Base-by-base conservation (phyloP, 495 filamentous ascomycete species). In the Xylaria sp. region DNA sequence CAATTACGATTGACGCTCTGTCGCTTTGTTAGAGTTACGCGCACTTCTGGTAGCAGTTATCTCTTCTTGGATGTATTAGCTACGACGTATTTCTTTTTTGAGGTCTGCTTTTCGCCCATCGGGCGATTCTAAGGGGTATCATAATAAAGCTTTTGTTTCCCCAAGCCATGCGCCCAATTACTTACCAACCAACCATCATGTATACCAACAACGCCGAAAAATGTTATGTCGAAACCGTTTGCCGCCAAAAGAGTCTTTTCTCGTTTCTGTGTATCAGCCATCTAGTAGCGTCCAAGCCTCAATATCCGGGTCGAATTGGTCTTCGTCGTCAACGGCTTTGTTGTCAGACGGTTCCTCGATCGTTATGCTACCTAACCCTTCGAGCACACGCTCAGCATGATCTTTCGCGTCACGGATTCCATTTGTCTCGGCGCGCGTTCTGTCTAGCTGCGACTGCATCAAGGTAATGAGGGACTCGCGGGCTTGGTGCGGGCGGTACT, bases 401-500 rank as follows among this genome's bases (percentile, higher is more conserved):
- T 87, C 89, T 71, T 91, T 92, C 67, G 91, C 89, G 76, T 86
- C 87, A 64, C 88, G 84, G 71, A 97, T 92, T 46, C 90, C 88
- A 37, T 93, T 85, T 1, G 93, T 94, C 81, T 98, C 95, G n/a
- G 86, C 87, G 71, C 87, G 88, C 68, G 89, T 90, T 71, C 82
- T 85, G 71, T 92, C 89, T 43, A 97, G 79, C 77, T 96, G 92
- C 74, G 93, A 92, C 81, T 97, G 93, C 94, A 99, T 96, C 86
- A 96, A 88, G 76, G 90, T 78, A 33, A 97, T 97, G 53, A 98
- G 83, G 37, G 90, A 94, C 81, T 98, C 97, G 46, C 96, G 84
- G 31, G 95, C 94, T 80, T 99, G 97, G 79, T 99, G 96, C 3
- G 96, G 97, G 29, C 96, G 90, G 80, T 98, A 98, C 69, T 96